A percentile compares a stretch with the other conserved stretches of the same genome.
Conservation (phyloP, 2,329 filamentous ascomycete species). For the Alternaria arborescens region DNA sequence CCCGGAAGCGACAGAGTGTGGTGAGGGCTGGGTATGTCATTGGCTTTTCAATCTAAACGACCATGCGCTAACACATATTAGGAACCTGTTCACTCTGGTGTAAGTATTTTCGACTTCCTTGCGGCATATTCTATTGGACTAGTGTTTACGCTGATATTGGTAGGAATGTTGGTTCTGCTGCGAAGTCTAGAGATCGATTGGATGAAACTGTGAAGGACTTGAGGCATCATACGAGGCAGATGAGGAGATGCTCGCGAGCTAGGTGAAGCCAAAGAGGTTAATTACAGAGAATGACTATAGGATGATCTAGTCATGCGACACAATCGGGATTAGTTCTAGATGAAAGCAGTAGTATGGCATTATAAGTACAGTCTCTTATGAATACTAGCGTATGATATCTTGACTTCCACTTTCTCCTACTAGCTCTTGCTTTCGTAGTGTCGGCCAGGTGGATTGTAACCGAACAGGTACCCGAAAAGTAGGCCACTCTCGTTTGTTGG, state of each 20-base stretch:
- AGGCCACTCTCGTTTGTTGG: neutral
- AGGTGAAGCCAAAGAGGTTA: neutral
- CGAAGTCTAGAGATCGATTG: neutral
- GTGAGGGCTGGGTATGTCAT: neutral
- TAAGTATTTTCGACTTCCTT: neutral
- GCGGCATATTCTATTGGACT: no score
- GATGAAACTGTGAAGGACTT: neutral
- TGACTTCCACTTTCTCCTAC: neutral
- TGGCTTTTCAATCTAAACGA: neutral
- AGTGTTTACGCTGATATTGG: neutral
- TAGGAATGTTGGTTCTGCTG: constrained; percentile 8
- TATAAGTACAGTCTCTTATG: neutral
- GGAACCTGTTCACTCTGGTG: neutral
- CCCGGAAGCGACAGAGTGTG: neutral
- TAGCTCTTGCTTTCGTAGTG: neutral
- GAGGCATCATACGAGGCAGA: neutral
- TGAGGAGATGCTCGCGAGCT: neutral
- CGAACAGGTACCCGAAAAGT: no score
- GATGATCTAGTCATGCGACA: neutral
- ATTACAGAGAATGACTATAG: neutral
- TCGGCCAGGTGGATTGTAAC: neutral
- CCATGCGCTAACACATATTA: neutral
- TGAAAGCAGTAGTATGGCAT: neutral
- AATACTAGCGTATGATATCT: neutral
- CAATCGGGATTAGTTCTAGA: neutral